Conservation (phyloP, 2,329 filamentous ascomycete species). For the Blastomyces parvus region DNA sequence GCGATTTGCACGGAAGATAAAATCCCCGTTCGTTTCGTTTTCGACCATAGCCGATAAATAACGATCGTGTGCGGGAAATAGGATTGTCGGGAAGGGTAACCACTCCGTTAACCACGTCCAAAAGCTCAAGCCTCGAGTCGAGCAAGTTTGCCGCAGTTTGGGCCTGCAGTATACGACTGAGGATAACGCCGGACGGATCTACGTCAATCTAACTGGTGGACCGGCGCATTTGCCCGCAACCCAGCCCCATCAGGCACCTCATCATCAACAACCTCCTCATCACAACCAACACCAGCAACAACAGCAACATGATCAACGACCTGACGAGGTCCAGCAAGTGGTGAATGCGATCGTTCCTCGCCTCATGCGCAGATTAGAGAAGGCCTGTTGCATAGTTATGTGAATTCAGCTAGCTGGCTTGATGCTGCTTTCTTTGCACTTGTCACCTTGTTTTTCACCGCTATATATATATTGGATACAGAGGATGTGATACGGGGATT, state of each 20-base stretch:
- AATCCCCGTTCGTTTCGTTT: not conserved
- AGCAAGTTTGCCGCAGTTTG: constrained; percentile 72
- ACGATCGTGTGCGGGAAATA: constrained; percentile 19
- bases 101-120: constrained; percentile 74
- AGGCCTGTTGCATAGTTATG: constrained; percentile 67
- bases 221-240: constrained; percentile 44
- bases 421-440: constrained; percentile 78
- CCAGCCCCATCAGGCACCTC: constrained; percentile 28
- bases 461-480: not conserved
- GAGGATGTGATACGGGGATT: constrained; percentile 57
- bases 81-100: constrained; percentile 89
- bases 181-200: constrained; percentile 81
- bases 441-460: not conserved
- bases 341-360: constrained; percentile 53
- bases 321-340: constrained; percentile 51
- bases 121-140: constrained; percentile 92
- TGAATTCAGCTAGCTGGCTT: constrained; percentile 53
- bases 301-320: constrained; percentile 40
- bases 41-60: not conserved
- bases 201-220: constrained; percentile 72
- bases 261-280: constrained; percentile 41
- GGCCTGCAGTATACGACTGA: constrained; percentile 78
- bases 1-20: not conserved
- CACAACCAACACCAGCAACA: constrained; percentile 32
- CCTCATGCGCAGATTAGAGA: constrained; percentile 56